Percentiles rank a stretch among this genome's conserved stretches.
phyloP scores from a whole-genome alignment of 2,329 filamentous ascomycete species.

The Triangularia setosa region DNA sequence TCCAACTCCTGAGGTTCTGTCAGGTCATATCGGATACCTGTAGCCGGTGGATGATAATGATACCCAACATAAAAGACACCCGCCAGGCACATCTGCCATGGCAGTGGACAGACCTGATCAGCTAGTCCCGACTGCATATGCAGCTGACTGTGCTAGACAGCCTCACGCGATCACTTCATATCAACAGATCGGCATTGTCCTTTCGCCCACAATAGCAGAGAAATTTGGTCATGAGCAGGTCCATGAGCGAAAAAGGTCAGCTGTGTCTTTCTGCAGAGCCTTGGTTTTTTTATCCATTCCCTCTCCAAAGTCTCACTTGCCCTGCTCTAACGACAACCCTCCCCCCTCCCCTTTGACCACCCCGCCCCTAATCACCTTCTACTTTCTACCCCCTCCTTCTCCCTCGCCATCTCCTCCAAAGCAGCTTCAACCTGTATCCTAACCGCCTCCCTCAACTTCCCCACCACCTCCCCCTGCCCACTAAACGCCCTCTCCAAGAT shows the following conservation, averaged over 20 bases:
- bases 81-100: not conserved
- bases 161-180: not conserved
- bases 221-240: not conserved
- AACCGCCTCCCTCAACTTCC: constrained; percentile 59
- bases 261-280: not conserved
- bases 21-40: not conserved
- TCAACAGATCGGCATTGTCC: not conserved
- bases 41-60: not conserved
- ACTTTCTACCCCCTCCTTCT: constrained; percentile 1
- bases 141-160: not conserved
- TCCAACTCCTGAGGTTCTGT: too few species aligned
- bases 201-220: not conserved
- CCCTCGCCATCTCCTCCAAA: constrained; percentile 11
- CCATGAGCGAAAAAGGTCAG: not conserved
- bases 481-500: constrained; percentile 56
- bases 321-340: not conserved
- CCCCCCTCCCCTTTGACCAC: too few species aligned
- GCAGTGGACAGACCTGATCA: not conserved
- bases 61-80: not conserved
- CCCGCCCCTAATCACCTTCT: too few species aligned
- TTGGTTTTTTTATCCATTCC: not conserved
- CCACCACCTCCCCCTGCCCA: constrained; percentile 55
- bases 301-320: not conserved
- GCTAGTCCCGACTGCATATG: not conserved
- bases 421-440: constrained; percentile 53